Base-by-base conservation (phyloP, 2,329 filamentous ascomycete genomes). In the Fusarium pseudograminearum region DNA sequence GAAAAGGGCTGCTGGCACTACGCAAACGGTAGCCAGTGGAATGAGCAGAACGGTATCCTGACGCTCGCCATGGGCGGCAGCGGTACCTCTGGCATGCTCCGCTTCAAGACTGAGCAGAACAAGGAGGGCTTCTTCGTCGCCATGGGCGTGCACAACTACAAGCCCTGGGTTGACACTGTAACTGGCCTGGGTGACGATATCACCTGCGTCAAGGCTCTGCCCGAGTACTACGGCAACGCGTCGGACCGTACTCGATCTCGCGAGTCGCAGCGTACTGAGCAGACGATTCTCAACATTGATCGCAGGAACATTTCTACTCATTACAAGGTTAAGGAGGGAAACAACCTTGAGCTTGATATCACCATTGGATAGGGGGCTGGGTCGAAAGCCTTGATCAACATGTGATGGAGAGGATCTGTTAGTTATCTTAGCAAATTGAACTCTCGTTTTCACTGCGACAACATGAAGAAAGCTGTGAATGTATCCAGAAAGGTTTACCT, bases 1-100 rank as follows among this genome's bases (percentile, higher is more conserved):
- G 70, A 72, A 5, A 65, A 68, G 20, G 69, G 20, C 4, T 64
- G 60, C 30, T 72, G 69, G 70, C 62, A 72, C 63, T 72, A 72
- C 47, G 70, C 54, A 63, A 58, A 72, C 30, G 65, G 69, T 14
- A 46, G 45, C 41, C 51, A 59, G 15, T 72, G 63, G 70, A 57
- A 8, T 0, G 70, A 72, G 14, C 7, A 44, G 9, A 33, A 72
- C 20, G 63, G 69, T 16, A 7, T 57, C 7, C 30, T 58, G 4
- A 60, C 48, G 4, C 66, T 72, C 12, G 33, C 42, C 30, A 70
- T 72, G 70, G 66, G 70, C 4, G 60, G 53, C 12, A 72, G 70
- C 18, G 70, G 70, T 41, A 72, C 51, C 5, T 56, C 66, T 0
- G 70, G 69, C 10, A 65, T 72, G 40, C 63, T 72, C 7, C 70